phyloP scores from a whole-genome alignment of 164 flowering plant genomes.

The Macadamia integrifolia region DNA sequence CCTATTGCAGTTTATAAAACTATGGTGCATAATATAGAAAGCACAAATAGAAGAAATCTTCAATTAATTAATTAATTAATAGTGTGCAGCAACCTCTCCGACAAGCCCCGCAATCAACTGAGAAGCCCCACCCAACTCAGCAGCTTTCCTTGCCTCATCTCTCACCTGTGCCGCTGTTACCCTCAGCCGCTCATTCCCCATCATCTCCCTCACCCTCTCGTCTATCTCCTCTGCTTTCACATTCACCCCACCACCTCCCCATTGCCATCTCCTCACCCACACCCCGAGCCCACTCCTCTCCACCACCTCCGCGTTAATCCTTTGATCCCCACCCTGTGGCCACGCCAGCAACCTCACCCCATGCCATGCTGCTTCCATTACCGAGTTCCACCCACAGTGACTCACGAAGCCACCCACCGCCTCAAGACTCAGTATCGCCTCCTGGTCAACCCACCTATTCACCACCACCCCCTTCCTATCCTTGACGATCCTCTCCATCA shows the following conservation, averaged over 20 bases:
- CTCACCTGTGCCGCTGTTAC: slow-evolving; percentile 11
- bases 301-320: slow-evolving; percentile 10
- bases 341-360: not conserved
- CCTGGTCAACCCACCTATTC: slow-evolving; percentile 27
- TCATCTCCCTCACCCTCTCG: not conserved
- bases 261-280: slow-evolving; percentile 9
- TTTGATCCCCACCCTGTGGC: not conserved
- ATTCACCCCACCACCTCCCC: not conserved
- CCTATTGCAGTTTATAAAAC: too few relatives aligned
- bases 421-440: slow-evolving; percentile 9
- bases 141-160: slow-evolving; percentile 16
- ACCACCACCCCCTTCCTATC: slow-evolving; percentile 19
- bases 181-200: slow-evolving; percentile 18
- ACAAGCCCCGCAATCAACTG: not conserved
- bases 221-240: not conserved
- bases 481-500: slow-evolving; percentile 13
- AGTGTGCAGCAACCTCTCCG: not conserved
- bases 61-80: too few relatives aligned
- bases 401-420: not conserved
- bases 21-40: too few relatives aligned
- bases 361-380: not conserved
- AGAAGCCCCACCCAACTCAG: not conserved
- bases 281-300: slow-evolving; percentile 19
- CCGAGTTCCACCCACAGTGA: too few relatives aligned
- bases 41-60: too few relatives aligned